These are phyloP conservation scores for Aegilops longissima DNA, from an alignment of 176 grass and related monocot species.

Conservation along the genomic window DNA sequence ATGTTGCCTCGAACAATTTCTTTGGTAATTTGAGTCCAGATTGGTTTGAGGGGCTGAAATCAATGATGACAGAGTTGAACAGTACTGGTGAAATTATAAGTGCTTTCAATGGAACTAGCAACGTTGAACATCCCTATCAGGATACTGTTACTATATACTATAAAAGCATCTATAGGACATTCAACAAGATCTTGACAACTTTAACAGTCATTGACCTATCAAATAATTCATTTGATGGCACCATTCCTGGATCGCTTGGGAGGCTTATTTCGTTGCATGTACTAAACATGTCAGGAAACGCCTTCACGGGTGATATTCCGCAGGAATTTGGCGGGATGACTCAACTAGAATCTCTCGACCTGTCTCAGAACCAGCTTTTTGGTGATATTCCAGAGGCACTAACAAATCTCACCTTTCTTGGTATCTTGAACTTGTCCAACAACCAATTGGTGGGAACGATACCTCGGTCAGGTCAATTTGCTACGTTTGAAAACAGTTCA, in stretches of 20 bases:
- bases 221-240: not conserved
- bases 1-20: constrained; percentile 29
- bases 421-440: constrained; percentile 17
- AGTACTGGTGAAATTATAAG: too few relatives aligned
- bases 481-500: not conserved
- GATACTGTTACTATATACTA: not conserved
- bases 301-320: not conserved
- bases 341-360: constrained; percentile 8
- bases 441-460: constrained; percentile 33
- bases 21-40: not conserved
- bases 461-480: not conserved
- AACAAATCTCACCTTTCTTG: constrained; percentile 35
- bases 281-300: constrained; percentile 4
- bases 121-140: not conserved
- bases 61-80: not conserved
- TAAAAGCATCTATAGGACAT: not conserved
- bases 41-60: not conserved
- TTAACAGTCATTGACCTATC: not conserved
- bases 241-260: constrained; percentile 2
- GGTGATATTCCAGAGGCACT: constrained; percentile 16
- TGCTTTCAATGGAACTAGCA: too few relatives aligned
- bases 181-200: not conserved
- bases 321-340: not conserved
- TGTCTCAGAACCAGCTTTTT: constrained; percentile 9
- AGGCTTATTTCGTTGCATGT: not conserved